These are phyloP conservation scores for Sanghuangporus baumii DNA, from an alignment of 1,284 basidiomycete species.

Conservation along the genomic window DNA sequence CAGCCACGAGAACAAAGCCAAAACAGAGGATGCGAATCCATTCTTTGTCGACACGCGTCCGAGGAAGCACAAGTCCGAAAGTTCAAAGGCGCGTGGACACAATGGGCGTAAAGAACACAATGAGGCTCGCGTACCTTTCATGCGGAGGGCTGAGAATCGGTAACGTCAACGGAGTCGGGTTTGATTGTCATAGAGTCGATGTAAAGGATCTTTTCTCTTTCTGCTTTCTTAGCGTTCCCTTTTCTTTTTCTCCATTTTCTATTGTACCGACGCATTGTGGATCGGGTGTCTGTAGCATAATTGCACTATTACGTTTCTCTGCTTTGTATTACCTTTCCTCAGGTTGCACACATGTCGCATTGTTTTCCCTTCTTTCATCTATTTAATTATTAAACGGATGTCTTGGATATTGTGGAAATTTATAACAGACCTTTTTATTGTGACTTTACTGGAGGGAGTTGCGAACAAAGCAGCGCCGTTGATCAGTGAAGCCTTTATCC, in stretches of 20 bases:
- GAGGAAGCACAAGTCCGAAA: background rate
- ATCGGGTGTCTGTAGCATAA: background rate
- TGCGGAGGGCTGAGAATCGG: background rate
- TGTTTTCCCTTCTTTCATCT: background rate
- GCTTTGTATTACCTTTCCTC: background rate
- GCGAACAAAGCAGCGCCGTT: no score
- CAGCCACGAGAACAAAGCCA: background rate
- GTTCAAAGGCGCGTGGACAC: background rate
- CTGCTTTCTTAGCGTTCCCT: background rate
- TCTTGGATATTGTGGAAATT: background rate
- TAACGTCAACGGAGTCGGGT: background rate
- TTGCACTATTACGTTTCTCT: background rate
- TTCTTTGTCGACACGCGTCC: constrained; percentile 1
- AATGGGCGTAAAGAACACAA: background rate
- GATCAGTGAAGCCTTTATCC: background rate
- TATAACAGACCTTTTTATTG: background rate
- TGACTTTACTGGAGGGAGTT: background rate
- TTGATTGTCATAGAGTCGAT: background rate
- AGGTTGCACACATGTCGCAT: background rate
- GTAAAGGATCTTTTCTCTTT: background rate
- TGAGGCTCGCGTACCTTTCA: background rate
- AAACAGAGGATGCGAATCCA: background rate
- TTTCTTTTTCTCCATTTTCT: background rate
- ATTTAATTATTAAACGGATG: background rate
- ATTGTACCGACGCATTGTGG: background rate